Conservation (phyloP, 176 grass and related monocot genomes). For the Triticum aestivum region DNA sequence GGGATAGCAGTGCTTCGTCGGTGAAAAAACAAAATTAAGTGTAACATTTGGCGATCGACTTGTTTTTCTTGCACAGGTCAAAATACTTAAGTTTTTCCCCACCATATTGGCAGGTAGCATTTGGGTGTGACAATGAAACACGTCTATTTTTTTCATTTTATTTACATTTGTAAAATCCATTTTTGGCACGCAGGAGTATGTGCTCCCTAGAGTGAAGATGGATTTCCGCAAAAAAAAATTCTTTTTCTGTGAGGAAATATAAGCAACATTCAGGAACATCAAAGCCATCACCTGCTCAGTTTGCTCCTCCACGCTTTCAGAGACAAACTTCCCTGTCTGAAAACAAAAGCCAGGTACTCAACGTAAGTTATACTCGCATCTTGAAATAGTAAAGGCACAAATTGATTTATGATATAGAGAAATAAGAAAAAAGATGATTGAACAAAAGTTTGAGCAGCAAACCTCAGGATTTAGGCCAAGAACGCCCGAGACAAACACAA, state of each 20-base stretch:
- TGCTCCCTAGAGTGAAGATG: no score
- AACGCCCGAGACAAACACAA: constrained; percentile 91
- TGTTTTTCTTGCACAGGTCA: no score
- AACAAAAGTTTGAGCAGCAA: constrained; percentile 8
- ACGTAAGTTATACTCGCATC: neutral
- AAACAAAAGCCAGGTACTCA: constrained; percentile 20
- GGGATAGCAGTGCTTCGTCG: no score
- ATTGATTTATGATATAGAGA: neutral
- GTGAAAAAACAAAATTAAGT: no score
- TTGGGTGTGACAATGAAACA: no score
- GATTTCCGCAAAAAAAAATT: neutral
- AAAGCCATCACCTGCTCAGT: constrained; percentile 72
- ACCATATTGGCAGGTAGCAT: no score
- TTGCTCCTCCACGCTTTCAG: constrained; percentile 84
- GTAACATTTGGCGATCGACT: no score
- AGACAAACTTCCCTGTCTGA: constrained; percentile 87
- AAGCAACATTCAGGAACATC: neutral
- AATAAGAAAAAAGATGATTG: neutral
- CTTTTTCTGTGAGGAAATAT: neutral
- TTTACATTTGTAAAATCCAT: no score
- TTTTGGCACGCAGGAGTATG: no score
- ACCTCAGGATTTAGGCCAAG: constrained; percentile 96
- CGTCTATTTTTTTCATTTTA: no score
- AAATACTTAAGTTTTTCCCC: no score
- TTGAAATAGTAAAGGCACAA: neutral